These are phyloP conservation scores for Escovopsis weberi DNA, from an alignment of 2,329 filamentous ascomycete genomes.

Conservation along the genomic window DNA sequence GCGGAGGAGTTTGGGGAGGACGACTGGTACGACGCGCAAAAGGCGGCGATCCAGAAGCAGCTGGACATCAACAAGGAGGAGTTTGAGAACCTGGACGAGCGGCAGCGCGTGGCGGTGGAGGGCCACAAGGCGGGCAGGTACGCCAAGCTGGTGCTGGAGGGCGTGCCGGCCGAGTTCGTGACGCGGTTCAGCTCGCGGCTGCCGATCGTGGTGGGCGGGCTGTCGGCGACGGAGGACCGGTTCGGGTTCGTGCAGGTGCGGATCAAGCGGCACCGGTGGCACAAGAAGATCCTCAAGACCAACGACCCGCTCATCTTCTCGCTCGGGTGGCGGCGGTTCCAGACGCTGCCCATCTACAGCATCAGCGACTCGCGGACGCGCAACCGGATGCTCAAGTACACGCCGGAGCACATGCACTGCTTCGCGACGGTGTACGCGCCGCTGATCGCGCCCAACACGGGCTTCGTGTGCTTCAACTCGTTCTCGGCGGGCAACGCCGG, in stretches of 20 bases:
- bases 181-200: slow-evolving; percentile 65
- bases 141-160: slow-evolving; percentile 76
- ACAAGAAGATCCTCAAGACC: slow-evolving; percentile 97
- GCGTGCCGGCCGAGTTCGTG: slow-evolving; percentile 83
- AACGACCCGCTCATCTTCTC: slow-evolving; percentile 97
- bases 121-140: slow-evolving; percentile 89
- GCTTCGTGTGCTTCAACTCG: slow-evolving; percentile 86
- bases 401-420: slow-evolving; percentile 98
- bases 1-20: slow-evolving; percentile 86
- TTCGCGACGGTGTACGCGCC: slow-evolving; percentile 93
- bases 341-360: slow-evolving; percentile 83
- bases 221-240: slow-evolving; percentile 84
- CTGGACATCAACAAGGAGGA: slow-evolving; percentile 93
- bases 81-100: slow-evolving; percentile 74
- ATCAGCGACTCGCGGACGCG: slow-evolving; percentile 86
- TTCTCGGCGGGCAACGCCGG: slow-evolving; percentile 74
- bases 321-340: slow-evolving; percentile 89
- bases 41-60: slow-evolving; percentile 88
- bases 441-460: slow-evolving; percentile 86
- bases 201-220: slow-evolving; percentile 80
- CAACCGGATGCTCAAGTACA: slow-evolving; percentile 98
- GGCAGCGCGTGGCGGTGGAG: slow-evolving; percentile 70
- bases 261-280: slow-evolving; percentile 96
- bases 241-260: slow-evolving; percentile 92
- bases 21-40: slow-evolving; percentile 97